phyloP scores from a whole-genome alignment of 2,329 filamentous ascomycete genomes.

The Claviceps paspali region DNA sequence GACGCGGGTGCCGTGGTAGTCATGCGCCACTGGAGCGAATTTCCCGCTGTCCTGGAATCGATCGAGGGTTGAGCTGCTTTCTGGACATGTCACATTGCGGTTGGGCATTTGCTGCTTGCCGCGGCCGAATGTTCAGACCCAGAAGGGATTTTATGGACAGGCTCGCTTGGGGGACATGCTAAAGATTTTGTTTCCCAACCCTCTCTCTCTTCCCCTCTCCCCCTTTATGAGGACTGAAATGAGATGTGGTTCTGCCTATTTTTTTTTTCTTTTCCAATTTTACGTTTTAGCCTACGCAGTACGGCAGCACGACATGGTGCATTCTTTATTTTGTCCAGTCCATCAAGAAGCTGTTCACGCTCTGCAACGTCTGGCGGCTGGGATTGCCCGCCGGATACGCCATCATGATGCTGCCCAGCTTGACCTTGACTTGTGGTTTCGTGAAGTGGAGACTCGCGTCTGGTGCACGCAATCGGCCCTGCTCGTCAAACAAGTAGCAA shows the following conservation, averaged over 20 bases:
- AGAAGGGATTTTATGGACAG: too few species aligned
- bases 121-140: too few species aligned
- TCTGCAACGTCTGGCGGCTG: constrained; percentile 71
- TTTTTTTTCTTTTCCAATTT: background rate
- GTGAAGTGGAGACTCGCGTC: constrained; percentile 29
- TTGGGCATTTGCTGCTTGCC: background rate
- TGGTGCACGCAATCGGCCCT: constrained; percentile 30
- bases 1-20: constrained; percentile 48
- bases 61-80: constrained; percentile 20
- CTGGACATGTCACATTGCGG: background rate
- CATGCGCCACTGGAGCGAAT: constrained; percentile 45
- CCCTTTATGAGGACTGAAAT: too few species aligned
- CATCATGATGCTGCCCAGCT: constrained; percentile 70
- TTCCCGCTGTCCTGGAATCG: constrained; percentile 30
- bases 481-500: constrained; percentile 55
- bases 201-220: too few species aligned
- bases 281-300: background rate
- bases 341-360: constrained; percentile 84
- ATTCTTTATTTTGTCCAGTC: constrained; percentile 26
- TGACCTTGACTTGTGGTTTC: constrained; percentile 63
- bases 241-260: too few species aligned
- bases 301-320: too few species aligned
- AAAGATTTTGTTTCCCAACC: too few species aligned
- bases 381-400: constrained; percentile 69
- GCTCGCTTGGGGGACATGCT: too few species aligned